Conservation (phyloP, 192 early-diverging fungal species). For the Entomortierella parvispora region DNA sequence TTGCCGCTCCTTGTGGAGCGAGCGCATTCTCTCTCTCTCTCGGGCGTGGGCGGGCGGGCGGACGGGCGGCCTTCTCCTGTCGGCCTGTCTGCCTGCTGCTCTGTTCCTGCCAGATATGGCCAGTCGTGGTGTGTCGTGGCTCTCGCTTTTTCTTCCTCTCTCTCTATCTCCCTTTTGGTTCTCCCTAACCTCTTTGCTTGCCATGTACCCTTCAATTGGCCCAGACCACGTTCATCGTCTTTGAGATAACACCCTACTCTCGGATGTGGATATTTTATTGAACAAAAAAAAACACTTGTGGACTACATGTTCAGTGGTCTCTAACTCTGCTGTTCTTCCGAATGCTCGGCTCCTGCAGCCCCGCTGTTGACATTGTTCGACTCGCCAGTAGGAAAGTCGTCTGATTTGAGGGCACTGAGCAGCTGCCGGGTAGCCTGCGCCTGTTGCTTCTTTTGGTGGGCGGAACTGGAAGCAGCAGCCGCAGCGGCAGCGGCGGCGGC, state of each 20-base stretch:
- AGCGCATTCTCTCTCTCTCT: background rate
- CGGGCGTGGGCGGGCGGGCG: background rate
- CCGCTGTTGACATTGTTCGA: background rate
- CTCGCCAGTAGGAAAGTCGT: slow-evolving; percentile 15
- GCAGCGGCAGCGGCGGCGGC: background rate
- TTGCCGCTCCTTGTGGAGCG: background rate
- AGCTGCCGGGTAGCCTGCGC: slow-evolving; percentile 33
- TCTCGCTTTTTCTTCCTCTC: slow-evolving; percentile 8
- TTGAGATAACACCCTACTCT: too few species aligned
- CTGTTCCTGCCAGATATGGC: background rate
- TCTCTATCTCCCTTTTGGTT: background rate
- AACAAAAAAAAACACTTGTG: too few species aligned
- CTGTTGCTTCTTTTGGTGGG: slow-evolving; percentile 3
- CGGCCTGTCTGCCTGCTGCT: too few species aligned
- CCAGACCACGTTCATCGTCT: too few species aligned
- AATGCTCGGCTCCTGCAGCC: background rate
- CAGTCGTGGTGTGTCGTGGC: background rate
- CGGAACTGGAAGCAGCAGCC: background rate
- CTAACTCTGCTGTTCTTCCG: too few species aligned
- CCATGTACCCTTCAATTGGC: slow-evolving; percentile 3
- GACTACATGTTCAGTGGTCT: too few species aligned
- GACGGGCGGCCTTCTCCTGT: too few species aligned
- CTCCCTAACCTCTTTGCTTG: background rate
- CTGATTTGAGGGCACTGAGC: slow-evolving; percentile 24
- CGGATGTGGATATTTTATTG: too few species aligned